Evolutionary conservation across 2,329 filamentous ascomycete genomes (phyloP), one percentile per base, ranked within the genome.

Genomic region (Leptographium lundbergii): DNA sequence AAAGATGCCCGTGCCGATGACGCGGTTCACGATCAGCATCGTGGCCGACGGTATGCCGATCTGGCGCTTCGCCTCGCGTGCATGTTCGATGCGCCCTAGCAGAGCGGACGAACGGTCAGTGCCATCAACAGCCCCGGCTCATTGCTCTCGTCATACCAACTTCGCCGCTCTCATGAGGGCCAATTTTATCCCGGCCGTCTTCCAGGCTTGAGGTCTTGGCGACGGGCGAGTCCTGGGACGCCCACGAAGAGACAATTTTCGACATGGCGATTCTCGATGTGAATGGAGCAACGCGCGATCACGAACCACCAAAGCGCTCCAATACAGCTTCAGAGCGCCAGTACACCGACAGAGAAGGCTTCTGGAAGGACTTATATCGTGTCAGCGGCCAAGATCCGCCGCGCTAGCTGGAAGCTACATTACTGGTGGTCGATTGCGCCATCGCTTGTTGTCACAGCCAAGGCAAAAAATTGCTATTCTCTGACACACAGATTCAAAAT

Each of bases 1-100:
- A 64, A 86, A 86, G 69, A 87, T 86, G 62, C 84, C 83, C 13
- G 81, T 85, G 50, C 84, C 83, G 59, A 87, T 81, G 72, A 86
- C 81, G 60, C 82, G 79, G 72, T 85, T 85, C 69, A 85, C 79
- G 67, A 85, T 82, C 60, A 84, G 73, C 69, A 83, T 81, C 24
- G 76, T 71, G 24, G 82, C 81, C 6, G 77, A 79, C 54, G 75
- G 69, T 54, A 82, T 66, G 54, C 81, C 81, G 60, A 84, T 81
- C 65, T 81, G 76, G 47, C 79, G 74, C 64, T 80, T 80, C 60
- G 72, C 72, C 7, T 79, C 75, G 48, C 73, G 72, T 6, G 73
- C 77, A 54, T 69, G 55, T 39, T 73, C 68, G 47, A 74, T 67
- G 39, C 66, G 66, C 29, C 69, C 70, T 67, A 14, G 19, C 6